Evolutionary conservation across 2,329 filamentous ascomycete genomes (phyloP), one percentile per base, ranked within the genome.

Genomic region (Scedosporium apiospermum): DNA sequence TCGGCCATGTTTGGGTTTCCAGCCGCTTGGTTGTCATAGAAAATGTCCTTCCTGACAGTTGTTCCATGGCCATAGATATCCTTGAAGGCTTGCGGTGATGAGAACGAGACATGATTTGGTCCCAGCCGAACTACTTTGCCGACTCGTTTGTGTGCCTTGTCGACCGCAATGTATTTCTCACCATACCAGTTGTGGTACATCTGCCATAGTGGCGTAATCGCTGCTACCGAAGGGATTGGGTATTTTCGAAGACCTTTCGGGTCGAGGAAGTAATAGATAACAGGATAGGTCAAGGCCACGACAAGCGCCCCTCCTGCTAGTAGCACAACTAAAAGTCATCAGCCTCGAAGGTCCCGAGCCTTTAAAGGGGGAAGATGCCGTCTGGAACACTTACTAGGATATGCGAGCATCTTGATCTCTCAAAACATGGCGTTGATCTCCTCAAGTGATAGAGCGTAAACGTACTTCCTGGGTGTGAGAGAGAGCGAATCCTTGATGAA

Each of bases 51-150:
- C 10, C 65, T 16, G 41, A 64, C 63, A 4, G 65, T 21, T 12
- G 63, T 59, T 6, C 65, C 64, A 49, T 73, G 71, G 5, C 71
- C 70, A 51, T 74, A 73, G 60, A 74, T 73, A 30, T 73, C 72
- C 58, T 71, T 72, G 67, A 69, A 71, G 27, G 72, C 72, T 46
- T 61, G 65, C 4, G 64, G 59, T 55, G 71, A 68, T 2, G 69
- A 68, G 64, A 71, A 73, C 4, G 71, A 72, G 23, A 72, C 67
- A 60, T 72, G 71, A 26, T 67, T 64, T 4, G 71, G 69, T 5
- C 64, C 67, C 49, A 70, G 60, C 23, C 66, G 67, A 21, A 69
- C 67, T 38, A 69, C 55, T 12, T 7, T n/a, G 7, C 61, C 55
- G 12, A 58, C 21, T 42, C n/a, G 30, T 41, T 42, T 18, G 26